Base-by-base conservation (phyloP, 2,329 filamentous ascomycete species). In the Epichloe baconii region DNA sequence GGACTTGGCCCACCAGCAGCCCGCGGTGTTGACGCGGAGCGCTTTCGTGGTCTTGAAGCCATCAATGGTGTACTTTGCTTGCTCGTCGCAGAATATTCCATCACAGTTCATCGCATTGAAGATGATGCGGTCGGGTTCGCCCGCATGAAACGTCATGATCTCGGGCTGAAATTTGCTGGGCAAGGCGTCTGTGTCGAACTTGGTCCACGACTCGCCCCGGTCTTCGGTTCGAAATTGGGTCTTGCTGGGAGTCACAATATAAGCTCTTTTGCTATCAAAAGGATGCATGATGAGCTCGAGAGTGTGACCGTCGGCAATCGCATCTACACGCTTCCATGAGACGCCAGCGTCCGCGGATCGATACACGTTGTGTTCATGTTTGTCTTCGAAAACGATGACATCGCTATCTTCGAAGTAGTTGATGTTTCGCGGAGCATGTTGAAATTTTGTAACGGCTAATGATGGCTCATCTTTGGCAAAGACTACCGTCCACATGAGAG, bases 351-450 rank as follows among this genome's bases (percentile, higher is more conserved):
- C 81, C 45, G 76, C 74, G 44, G 91, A 95, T 54, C 87, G 83
- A 67, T 83, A 89, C 48, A 95, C 75, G 55, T 80, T 80, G 53
- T 77, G 75, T 41, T 77, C 76, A 14, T 74, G 66, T 47, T 72
- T 62, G 64, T 95, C 86, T 60, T 85, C 82, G 63, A 88, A 82
- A 44, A 97, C 69, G 53, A 95, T 74, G 48, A 85, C 79, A 65
- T 95, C 84, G 57, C 87, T 90, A 66, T 91, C 87, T 62, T 93
- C 84, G 64, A 98, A 97, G 70, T 95, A 98, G 69, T 86, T 85
- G 57, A 96, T 72, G 64, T 82, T 82, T 50, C 70, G 64, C 1
- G 88, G 86, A 50, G 75, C 68, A 60, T 82, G 74, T 44, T 85
- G 72, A 69, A 96, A 86, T 45, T 76, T 68, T 49, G 73, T 85